Percentiles rank a stretch among this genome's conserved stretches.
These are phyloP conservation scores for Boletus vermiculosoides DNA, from an alignment of 768 basidiomycete species.

Conservation along the genomic window DNA sequence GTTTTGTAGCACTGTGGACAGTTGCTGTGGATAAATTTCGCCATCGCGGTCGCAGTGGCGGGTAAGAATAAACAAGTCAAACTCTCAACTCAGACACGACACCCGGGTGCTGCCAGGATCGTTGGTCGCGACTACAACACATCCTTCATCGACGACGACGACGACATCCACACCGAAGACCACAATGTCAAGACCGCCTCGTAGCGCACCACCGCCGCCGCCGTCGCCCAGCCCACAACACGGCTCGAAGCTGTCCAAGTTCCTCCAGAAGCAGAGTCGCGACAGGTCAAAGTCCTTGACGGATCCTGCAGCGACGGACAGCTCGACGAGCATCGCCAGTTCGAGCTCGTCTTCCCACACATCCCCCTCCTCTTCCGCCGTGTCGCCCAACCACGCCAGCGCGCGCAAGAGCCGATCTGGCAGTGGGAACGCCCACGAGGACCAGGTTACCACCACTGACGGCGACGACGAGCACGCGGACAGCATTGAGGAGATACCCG, in stretches of 20 bases:
- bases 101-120: conserved; percentile 3
- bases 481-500: conserved; percentile 51
- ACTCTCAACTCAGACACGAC: conserved; percentile 21
- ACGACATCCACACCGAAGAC: conserved; percentile 2
- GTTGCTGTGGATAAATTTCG: conserved; percentile 18
- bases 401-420: conserved; percentile 39
- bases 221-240: conserved; percentile 42
- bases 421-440: conserved; percentile 20
- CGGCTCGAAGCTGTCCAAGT: conserved; percentile 61
- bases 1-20: conserved; percentile 6
- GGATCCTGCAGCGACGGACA: conserved; percentile 37
- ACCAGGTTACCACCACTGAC: conserved; percentile 22
- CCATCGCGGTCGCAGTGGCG: conserved; percentile 15
- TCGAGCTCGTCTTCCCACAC: conserved; percentile 40
- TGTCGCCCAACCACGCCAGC: conserved; percentile 23
- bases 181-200: conserved; percentile 48
- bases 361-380: conserved; percentile 31
- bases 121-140: conserved; percentile 22
- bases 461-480: conserved; percentile 35
- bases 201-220: conserved; percentile 42
- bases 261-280: conserved; percentile 62
- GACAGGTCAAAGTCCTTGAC: conserved; percentile 59
- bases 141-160: conserved; percentile 6
- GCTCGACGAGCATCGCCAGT: conserved; percentile 38
- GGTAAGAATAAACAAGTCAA: conserved; percentile 29